Conservation (phyloP, 2,329 filamentous ascomycete genomes). For the Venturia oleaginea region DNA sequence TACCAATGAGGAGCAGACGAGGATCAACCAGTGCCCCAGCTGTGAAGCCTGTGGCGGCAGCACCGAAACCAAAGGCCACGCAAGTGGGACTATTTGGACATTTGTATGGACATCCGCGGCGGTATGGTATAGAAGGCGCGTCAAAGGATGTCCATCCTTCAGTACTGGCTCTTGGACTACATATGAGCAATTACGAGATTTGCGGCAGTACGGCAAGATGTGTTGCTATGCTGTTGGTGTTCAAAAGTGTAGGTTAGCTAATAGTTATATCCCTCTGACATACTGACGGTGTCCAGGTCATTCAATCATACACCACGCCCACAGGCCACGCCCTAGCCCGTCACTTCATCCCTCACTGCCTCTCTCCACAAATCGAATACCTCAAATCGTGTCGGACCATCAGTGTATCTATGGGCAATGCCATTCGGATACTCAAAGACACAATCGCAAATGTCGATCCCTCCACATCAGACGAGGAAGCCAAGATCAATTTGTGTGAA, state of each 20-base stretch:
- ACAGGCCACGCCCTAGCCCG: constrained; percentile 74
- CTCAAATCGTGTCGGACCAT: constrained; percentile 89
- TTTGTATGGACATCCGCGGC: constrained; percentile 67
- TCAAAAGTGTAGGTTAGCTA: constrained; percentile 60
- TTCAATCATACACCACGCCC: constrained; percentile 86
- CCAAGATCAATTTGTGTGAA: constrained; percentile 68
- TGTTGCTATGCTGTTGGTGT: constrained; percentile 77
- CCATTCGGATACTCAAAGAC: constrained; percentile 88
- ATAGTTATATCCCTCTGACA: not conserved
- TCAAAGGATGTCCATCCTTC: constrained; percentile 74
- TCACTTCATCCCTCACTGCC: constrained; percentile 81
- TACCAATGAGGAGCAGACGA: constrained; percentile 27
- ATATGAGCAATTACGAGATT: constrained; percentile 81
- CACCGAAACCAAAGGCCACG: constrained; percentile 16
- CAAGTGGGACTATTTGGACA: constrained; percentile 73
- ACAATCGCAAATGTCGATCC: constrained; percentile 86
- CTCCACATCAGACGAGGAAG: constrained; percentile 59
- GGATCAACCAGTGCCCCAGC: constrained; percentile 19
- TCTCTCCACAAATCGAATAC: constrained; percentile 93
- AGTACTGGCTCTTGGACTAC: constrained; percentile 75
- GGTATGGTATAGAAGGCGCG: constrained; percentile 50
- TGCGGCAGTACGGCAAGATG: constrained; percentile 84
- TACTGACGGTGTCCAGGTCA: constrained; percentile 51
- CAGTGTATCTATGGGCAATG: constrained; percentile 94
- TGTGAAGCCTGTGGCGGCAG: constrained; percentile 11